These are phyloP conservation scores for Amanita pallidorosea DNA, from an alignment of 768 basidiomycete genomes.

Conservation along the genomic window DNA sequence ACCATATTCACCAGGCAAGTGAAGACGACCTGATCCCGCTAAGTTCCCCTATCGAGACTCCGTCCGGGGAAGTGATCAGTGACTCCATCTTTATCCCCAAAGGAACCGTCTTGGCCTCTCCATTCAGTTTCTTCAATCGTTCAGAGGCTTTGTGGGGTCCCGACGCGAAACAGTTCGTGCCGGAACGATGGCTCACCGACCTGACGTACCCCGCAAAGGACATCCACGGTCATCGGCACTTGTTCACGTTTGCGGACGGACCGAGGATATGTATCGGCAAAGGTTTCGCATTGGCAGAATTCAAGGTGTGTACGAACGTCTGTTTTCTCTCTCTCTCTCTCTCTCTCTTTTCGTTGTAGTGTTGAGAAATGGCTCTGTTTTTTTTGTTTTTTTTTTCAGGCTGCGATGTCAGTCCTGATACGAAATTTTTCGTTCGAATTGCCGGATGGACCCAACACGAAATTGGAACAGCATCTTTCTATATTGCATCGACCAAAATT, in stretches of 20 bases:
- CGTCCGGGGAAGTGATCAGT: constrained; percentile 16
- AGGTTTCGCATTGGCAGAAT: constrained; percentile 20
- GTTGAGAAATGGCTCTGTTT: not conserved
- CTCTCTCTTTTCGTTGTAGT: too few relatives aligned
- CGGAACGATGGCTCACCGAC: constrained; percentile 30
- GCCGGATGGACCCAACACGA: constrained; percentile 27
- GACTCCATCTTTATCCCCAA: constrained; percentile 24
- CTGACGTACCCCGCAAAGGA: constrained; percentile 16
- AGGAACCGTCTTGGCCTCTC: constrained; percentile 26
- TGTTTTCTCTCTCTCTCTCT: too few relatives aligned
- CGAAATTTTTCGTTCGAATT: constrained; percentile 30
- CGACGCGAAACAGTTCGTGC: constrained; percentile 31
- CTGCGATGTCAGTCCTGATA: constrained; percentile 32
- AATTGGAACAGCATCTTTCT: constrained; percentile 22
- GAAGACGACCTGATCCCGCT: constrained; percentile 29
- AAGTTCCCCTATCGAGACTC: constrained; percentile 16
- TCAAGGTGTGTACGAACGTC: not conserved
- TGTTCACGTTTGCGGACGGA: constrained; percentile 36
- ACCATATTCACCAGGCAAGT: constrained; percentile 15
- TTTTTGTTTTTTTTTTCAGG: constrained; percentile 13
- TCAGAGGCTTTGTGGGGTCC: constrained; percentile 31
- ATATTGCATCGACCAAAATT: constrained; percentile 30
- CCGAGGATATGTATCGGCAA: constrained; percentile 33
- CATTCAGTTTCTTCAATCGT: constrained; percentile 28
- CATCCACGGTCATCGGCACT: constrained; percentile 25